These are phyloP conservation scores for Lactifluus pinguis DNA, from an alignment of 768 basidiomycete genomes.

Conservation along the genomic window DNA sequence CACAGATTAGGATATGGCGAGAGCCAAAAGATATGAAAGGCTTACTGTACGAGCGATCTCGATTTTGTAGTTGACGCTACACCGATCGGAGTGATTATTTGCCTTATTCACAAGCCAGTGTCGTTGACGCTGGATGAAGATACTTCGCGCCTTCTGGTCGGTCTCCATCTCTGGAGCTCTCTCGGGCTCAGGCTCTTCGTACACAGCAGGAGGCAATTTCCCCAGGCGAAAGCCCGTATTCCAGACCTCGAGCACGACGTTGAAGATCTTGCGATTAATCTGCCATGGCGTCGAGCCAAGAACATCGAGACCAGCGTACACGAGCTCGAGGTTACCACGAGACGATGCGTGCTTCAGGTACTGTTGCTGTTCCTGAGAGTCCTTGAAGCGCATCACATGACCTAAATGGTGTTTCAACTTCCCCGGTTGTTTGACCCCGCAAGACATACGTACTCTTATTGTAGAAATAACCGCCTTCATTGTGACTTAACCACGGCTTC, in stretches of 20 bases:
- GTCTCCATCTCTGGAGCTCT: slow-evolving; percentile 38
- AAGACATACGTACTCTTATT: slow-evolving; percentile 49
- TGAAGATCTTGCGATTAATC: slow-evolving; percentile 63
- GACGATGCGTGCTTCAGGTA: slow-evolving; percentile 71
- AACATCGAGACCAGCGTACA: slow-evolving; percentile 84
- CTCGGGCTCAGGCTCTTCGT: slow-evolving; percentile 56
- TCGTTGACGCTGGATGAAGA: slow-evolving; percentile 50
- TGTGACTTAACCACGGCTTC: slow-evolving; percentile 71
- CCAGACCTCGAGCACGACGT: slow-evolving; percentile 57
- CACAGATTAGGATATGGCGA: not conserved
- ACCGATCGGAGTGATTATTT: slow-evolving; percentile 85
- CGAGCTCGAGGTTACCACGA: slow-evolving; percentile 68
- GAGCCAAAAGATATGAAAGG: slow-evolving; percentile 13
- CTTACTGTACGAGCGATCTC: slow-evolving; percentile 88
- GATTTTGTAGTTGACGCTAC: slow-evolving; percentile 91
- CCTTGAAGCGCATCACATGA: slow-evolving; percentile 86
- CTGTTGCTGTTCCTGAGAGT: slow-evolving; percentile 70
- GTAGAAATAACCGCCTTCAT: slow-evolving; percentile 77
- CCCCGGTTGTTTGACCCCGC: not conserved
- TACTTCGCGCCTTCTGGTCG: slow-evolving; percentile 46
- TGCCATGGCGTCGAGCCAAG: slow-evolving; percentile 86
- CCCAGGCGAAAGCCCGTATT: slow-evolving; percentile 75
- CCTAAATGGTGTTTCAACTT: slow-evolving; percentile 31
- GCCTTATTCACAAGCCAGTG: slow-evolving; percentile 49
- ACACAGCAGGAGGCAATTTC: slow-evolving; percentile 72